Percentiles rank a stretch among this genome's conserved stretches.
Evolutionary conservation across 495 filamentous ascomycete species (phyloP).

Genomic region (Penicillium flavigenum): DNA sequence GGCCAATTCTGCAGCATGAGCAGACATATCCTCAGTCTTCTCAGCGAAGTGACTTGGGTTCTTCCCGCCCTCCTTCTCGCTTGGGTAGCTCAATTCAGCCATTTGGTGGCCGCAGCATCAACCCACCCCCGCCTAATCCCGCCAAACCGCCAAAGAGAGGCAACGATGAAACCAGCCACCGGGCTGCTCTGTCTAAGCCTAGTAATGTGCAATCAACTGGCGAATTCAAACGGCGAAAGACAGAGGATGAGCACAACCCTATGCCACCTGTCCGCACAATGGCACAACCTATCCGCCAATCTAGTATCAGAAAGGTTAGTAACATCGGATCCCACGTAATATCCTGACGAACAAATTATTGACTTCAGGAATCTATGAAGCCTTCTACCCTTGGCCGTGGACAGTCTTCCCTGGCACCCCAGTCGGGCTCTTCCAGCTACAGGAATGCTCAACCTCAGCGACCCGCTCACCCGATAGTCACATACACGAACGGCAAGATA

Average conservation of each 20-base stretch:
- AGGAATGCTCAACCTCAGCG: constrained; percentile 53
- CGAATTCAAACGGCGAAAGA: constrained; percentile 58
- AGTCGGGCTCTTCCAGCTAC: constrained; percentile 38
- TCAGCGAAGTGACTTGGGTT: constrained; percentile 51
- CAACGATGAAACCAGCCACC: constrained; percentile 50
- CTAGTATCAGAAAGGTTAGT: constrained; percentile 72
- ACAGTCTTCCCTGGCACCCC: constrained; percentile 50
- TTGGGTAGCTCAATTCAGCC: constrained; percentile 52
- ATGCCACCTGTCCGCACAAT: constrained; percentile 55
- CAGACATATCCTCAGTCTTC: constrained; percentile 32
- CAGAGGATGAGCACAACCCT: constrained; percentile 56
- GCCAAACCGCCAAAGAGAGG: constrained; percentile 65
- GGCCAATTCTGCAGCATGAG: constrained; percentile 42
- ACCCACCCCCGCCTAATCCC: constrained; percentile 57
- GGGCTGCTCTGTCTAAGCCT: constrained; percentile 43
- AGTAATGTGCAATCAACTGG: constrained; percentile 46
- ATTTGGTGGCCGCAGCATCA: constrained; percentile 41
- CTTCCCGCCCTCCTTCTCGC: constrained; percentile 52
- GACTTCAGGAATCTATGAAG: constrained; percentile 54
- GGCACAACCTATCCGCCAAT: constrained; percentile 80
- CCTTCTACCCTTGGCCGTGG: constrained; percentile 61
- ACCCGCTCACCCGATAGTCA: constrained; percentile 68
- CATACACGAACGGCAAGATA: constrained; percentile 83
- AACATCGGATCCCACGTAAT: not conserved
- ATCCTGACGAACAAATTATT: constrained; percentile 17